Conservation (phyloP, 768 basidiomycete species). For the Xerocomellus intermedius region DNA sequence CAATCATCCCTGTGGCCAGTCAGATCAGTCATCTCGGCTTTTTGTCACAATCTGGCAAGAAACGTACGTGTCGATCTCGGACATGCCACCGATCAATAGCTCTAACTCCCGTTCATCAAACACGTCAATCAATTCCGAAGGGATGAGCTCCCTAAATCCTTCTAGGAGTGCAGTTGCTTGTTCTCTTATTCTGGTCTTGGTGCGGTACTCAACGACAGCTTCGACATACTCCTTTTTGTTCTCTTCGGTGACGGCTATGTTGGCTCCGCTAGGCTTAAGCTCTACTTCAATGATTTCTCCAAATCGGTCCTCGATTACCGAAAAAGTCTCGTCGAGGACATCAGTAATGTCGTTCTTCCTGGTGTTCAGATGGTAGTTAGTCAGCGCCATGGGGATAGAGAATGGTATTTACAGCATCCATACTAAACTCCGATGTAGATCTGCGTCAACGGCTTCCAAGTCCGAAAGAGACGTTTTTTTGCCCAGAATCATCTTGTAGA, state of each 20-base stretch:
- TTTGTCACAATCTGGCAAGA: background rate
- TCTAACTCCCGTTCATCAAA: slow-evolving; percentile 92
- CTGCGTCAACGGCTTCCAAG: slow-evolving; percentile 67
- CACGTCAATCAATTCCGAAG: slow-evolving; percentile 79
- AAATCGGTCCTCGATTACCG: slow-evolving; percentile 69
- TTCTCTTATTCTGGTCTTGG: slow-evolving; percentile 74
- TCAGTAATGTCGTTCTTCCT: slow-evolving; percentile 78
- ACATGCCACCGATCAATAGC: slow-evolving; percentile 89
- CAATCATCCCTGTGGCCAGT: slow-evolving; percentile 66
- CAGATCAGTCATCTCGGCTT: background rate
- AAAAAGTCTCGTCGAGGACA: slow-evolving; percentile 71
- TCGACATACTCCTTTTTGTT: slow-evolving; percentile 82
- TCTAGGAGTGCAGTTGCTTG: slow-evolving; percentile 86
- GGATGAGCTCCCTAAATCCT: slow-evolving; percentile 82
- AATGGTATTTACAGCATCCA: slow-evolving; percentile 67
- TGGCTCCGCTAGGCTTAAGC: slow-evolving; percentile 59
- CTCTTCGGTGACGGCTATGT: slow-evolving; percentile 63
- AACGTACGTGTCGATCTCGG: slow-evolving; percentile 81
- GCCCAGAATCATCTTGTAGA: slow-evolving; percentile 75
- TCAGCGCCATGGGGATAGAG: background rate
- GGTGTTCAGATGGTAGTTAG: slow-evolving; percentile 2
- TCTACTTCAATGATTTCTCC: slow-evolving; percentile 70
- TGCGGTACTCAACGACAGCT: slow-evolving; percentile 78
- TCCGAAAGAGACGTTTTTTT: slow-evolving; percentile 62
- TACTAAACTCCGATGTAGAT: slow-evolving; percentile 62